Evolutionary conservation across 306 rosid species (phyloP), one percentile per base, ranked within the genome.

Genomic region (Vigna angularis): DNA sequence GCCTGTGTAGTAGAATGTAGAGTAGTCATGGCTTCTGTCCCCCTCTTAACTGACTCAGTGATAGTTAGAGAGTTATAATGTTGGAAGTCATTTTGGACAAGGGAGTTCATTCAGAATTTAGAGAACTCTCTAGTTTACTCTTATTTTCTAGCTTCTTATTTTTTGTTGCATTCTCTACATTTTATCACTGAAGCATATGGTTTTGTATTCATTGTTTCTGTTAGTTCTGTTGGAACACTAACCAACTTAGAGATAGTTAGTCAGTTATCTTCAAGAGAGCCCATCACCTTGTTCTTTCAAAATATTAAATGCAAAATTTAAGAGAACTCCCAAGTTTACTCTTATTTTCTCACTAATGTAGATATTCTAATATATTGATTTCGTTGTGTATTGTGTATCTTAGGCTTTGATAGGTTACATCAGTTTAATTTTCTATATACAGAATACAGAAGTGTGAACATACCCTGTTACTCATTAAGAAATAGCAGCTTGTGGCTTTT

Each of bases 321-420:
- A 12, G 72, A 42, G 12, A 42, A 18, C 17, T 42, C 5, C 5
- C 2, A 5, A 20, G 11, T 66, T 66, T 66, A 44, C 36, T 11
- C n/a, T 66, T 44, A 9, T 34, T 63, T 63, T 17, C 49, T 64
- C 9, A 38, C 49, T 34, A 36, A n/a, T 36, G 24, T 7, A n/a
- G 15, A n/a, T 18, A 38, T 17, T 36, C 50, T 17, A 9, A 40
- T 47, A 2, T 45, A 18, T 6, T 42, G 10, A 22, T 48, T 48
- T 49, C 7, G 77, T 32, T 32, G 16, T 55, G 20, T 73, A 10
- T 24, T 24, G 3, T 32, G 62, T 15, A 66, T 66, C 56, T 7
- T 66, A 65, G 62, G 44, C 16, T 81, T 67, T 66, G 64, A 36
- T 74, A 32, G 49, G 70, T 64, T 59, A n/a, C 44, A 47, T 17